Base-by-base conservation (phyloP, 2,329 filamentous ascomycete species). In the Fusarium mexicanum region DNA sequence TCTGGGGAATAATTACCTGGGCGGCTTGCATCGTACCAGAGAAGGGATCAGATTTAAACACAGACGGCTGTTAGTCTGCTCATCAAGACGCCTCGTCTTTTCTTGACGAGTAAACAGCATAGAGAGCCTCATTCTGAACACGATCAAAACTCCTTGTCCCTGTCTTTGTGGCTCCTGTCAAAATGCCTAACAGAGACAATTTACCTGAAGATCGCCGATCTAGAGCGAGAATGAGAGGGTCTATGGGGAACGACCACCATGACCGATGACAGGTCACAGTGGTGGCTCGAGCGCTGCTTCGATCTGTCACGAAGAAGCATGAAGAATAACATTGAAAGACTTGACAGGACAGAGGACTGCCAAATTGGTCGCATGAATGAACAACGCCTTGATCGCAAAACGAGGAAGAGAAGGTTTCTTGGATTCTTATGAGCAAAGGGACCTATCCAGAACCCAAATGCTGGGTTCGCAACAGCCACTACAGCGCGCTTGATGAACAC, bases 121-220 rank as follows among this genome's bases (percentile, higher is more conserved):
- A 40, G 46, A 55, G 55, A 69, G 61, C 37, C 41, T 70, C 61
- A 51, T 54, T 66, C 46, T 69, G 31, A 53, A 58, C n/a, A 37
- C 24, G 40, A 43, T 58, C 33, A 46, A 61, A 55, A 64, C 54
- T 47, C 55, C 44, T 64, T 53, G 61, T 51, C 46, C 43, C 33
- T 31, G 37, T 69, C 22, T 33, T 60, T 55, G 64, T 59, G 48
- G 61, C 48, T 72, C 54, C 69, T 51, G 60, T 67, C 46, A 66
- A 48, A 60, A 68, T 55, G 38, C 41, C 33, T 26, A 62, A 51
- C 57, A 61, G 55, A 69, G 71, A 60, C 47, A 61, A 55, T 68
- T n/a, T 57, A 50, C 61, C 61, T 63, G 37, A 61, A 62, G 69
- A 77, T 77, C 69, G 76, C 51, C 72, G 72, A 78, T 78, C 67